Evolutionary conservation across 257 asterid genomes (phyloP).

Genomic region (Solanum dulcamara): DNA sequence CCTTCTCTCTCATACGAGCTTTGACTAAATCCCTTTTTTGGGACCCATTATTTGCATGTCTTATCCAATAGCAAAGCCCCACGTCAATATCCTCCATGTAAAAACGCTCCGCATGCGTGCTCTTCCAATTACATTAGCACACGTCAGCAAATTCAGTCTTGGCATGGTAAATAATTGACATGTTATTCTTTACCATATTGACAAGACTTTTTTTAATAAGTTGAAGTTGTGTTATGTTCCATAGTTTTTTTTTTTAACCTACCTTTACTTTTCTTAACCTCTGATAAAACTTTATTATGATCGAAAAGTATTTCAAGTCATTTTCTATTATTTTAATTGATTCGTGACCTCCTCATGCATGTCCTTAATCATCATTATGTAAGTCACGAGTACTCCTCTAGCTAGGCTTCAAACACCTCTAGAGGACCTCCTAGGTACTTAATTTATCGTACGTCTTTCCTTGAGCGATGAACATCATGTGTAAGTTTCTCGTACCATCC

Average conservation of each 20-base stretch:
- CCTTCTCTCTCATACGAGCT: too few species aligned
- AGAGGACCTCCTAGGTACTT: neutral
- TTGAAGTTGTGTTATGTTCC: neutral
- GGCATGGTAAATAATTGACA: neutral
- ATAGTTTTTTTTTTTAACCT: neutral
- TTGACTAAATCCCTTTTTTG: neutral
- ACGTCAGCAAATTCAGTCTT: neutral
- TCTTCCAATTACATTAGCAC: neutral
- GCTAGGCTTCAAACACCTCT: neutral
- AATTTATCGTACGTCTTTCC: too few species aligned
- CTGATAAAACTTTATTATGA: neutral
- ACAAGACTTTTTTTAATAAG: neutral
- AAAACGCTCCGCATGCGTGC: neutral
- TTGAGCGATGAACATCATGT: too few species aligned
- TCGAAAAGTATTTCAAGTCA: neutral
- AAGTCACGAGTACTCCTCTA: neutral
- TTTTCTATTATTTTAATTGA: too few species aligned
- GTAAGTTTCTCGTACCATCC: neutral
- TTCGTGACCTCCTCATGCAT: neutral
- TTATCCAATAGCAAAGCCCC: neutral
- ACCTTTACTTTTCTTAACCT: neutral
- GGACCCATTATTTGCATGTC: neutral
- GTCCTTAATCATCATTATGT: neutral
- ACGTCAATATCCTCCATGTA: neutral
- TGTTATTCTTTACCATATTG: neutral